A percentile compares a stretch with the other conserved stretches of the same genome.
Conservation (phyloP, 805 yeast species). For the Saccharomycopsis synnaedendra region DNA sequence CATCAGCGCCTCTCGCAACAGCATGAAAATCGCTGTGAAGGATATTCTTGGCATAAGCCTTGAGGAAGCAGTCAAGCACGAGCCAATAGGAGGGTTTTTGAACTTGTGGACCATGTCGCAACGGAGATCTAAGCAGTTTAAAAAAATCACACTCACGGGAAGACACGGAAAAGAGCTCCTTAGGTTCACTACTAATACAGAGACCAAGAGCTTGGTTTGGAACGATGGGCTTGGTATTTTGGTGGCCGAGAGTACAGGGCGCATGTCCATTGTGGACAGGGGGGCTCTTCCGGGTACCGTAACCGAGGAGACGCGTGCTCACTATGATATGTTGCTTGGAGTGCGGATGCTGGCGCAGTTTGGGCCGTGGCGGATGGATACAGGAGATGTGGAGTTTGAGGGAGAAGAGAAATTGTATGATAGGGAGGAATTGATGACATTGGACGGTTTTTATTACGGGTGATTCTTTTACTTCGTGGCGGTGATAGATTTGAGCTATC, state of each 20-base stretch:
- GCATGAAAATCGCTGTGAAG: too few relatives aligned
- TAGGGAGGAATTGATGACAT: too few relatives aligned
- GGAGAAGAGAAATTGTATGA: too few relatives aligned
- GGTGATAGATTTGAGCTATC: too few relatives aligned
- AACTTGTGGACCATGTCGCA: too few relatives aligned
- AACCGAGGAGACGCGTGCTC: not conserved
- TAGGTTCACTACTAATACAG: not conserved
- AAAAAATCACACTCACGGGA: not conserved
- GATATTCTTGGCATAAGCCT: too few relatives aligned
- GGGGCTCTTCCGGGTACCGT: not conserved
- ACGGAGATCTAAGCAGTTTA: not conserved
- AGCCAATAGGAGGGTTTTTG: too few relatives aligned
- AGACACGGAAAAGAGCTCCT: not conserved
- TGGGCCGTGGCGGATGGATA: not conserved
- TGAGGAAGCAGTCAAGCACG: too few relatives aligned
- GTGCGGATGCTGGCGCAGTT: conserved; percentile 2
- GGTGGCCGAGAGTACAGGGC: not conserved
- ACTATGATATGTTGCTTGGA: not conserved
- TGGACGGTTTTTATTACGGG: too few relatives aligned
- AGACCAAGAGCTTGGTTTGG: conserved; percentile 1
- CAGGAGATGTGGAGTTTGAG: too few relatives aligned
- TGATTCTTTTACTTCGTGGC: too few relatives aligned
- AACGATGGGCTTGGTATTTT: not conserved
- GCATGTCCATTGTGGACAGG: not conserved
- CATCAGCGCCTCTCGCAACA: too few relatives aligned